Percentiles rank a stretch among this genome's conserved stretches.
phyloP scores from a whole-genome alignment of 768 basidiomycete species.

The Boletus vermiculosoides region DNA sequence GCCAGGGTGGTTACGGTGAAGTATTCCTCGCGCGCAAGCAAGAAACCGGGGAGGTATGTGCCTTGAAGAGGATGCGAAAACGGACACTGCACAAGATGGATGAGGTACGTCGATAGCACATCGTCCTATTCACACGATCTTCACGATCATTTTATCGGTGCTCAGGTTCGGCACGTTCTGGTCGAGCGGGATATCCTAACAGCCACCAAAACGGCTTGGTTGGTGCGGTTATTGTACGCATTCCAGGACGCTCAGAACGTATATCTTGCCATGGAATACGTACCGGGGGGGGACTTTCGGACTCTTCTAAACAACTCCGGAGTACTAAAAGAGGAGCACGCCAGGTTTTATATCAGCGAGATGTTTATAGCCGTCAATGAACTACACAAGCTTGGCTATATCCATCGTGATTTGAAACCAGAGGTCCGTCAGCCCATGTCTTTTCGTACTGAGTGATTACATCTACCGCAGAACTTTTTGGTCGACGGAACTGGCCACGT shows the following conservation, averaged over 20 bases:
- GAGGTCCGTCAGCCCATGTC: conserved; percentile 57
- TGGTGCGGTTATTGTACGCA: conserved; percentile 91
- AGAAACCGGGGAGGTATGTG: conserved; percentile 95
- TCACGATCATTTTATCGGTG: not conserved
- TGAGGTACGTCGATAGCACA: conserved; percentile 55
- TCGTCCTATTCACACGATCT: not conserved
- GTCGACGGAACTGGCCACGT: conserved; percentile 96
- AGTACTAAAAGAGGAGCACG: conserved; percentile 95
- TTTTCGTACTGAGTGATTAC: not conserved
- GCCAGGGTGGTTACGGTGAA: conserved; percentile 98
- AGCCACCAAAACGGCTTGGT: conserved; percentile 96
- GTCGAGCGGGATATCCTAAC: conserved; percentile 98
- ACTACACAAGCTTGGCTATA: conserved; percentile 95
- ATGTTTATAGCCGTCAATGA: conserved; percentile 96
- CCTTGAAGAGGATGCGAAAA: conserved; percentile 97
- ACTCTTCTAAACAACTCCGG: conserved; percentile 98
- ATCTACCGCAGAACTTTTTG: conserved; percentile 76
- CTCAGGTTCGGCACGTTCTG: conserved; percentile 91
- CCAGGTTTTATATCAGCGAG: conserved; percentile 94
- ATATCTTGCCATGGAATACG: conserved; percentile 99
- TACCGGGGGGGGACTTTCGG: conserved; percentile 97
- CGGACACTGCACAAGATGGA: conserved; percentile 97
- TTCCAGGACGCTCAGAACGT: conserved; percentile 92
- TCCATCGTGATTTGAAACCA: conserved; percentile 97
- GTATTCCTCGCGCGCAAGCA: conserved; percentile 94